Evolutionary conservation across 805 yeast genomes (phyloP).

Genomic region (Kuraishia hungarica): DNA sequence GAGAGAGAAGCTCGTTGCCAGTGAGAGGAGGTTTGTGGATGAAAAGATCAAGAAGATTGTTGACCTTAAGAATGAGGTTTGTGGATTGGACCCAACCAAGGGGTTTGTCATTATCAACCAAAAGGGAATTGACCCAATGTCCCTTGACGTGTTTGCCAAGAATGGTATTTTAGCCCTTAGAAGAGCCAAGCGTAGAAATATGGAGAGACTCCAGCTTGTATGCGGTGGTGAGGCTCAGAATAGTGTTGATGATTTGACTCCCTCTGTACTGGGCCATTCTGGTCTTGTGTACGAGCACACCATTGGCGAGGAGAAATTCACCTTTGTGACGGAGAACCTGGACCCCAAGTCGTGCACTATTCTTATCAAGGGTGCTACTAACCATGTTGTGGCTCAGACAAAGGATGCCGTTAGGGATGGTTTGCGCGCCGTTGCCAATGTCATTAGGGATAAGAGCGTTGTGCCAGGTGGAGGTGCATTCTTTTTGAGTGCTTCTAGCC

Average conservation of each 20-base stretch:
- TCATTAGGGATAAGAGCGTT: slow-evolving; percentile 72
- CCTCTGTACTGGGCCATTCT: slow-evolving; percentile 75
- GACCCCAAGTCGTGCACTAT: slow-evolving; percentile 90
- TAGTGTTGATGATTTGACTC: slow-evolving; percentile 86
- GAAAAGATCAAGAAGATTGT: slow-evolving; percentile 86
- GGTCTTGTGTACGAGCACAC: slow-evolving; percentile 89
- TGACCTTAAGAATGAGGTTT: slow-evolving; percentile 87
- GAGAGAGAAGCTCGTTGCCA: slow-evolving; percentile 86
- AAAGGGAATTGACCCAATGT: slow-evolving; percentile 98
- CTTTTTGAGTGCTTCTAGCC: slow-evolving; percentile 72
- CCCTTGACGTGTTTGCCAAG: slow-evolving; percentile 87
- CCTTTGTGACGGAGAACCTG: slow-evolving; percentile 84
- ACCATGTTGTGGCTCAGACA: slow-evolving; percentile 81
- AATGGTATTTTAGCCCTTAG: slow-evolving; percentile 90
- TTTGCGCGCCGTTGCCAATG: slow-evolving; percentile 87
- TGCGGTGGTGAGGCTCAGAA: slow-evolving; percentile 98
- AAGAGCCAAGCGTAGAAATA: slow-evolving; percentile 97
- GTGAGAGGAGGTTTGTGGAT: slow-evolving; percentile 91
- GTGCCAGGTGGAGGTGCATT: slow-evolving; percentile 98
- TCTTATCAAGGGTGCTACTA: slow-evolving; percentile 88
- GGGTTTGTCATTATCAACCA: slow-evolving; percentile 95
- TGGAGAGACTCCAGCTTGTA: slow-evolving; percentile 95
- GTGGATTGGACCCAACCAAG: slow-evolving; percentile 61
- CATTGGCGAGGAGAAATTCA: slow-evolving; percentile 95
- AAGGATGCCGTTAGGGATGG: slow-evolving; percentile 98